Base-by-base conservation (phyloP, 1,284 basidiomycete genomes). In the Kwoniella shivajii region DNA sequence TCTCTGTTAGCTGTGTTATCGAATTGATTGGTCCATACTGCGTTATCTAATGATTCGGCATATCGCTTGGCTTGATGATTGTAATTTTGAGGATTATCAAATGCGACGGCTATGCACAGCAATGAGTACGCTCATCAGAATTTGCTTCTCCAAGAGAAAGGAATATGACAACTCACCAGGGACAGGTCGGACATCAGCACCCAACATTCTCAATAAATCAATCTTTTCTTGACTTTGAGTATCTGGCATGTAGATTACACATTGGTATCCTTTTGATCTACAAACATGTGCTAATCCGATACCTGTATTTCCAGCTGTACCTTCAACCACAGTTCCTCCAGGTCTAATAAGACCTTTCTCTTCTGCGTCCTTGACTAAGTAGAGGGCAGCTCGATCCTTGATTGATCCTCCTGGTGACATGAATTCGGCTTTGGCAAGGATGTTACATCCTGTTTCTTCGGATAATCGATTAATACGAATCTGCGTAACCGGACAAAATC, bases 181-280 rank as follows among this genome's bases (percentile, higher is more conserved):
- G 1, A 99, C 95, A 37, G 95, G 90, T 69, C 92, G 82, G 26
- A 99, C 95, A 69, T 98, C 93, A 7, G 94, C 95, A 27, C 94
- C 94, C 22, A 99, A 86, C 93, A 99, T 96, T 57, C 88, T 86
- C 49, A 99, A 81, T 39, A 99, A 86, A 78, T 99, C 94, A 63
- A 99, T 97, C 82, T 99, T 99, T 73, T 99, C 95, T 80, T 95
- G 92, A 74, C 88, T 90, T 84, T 96, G 93, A 1, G 88, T 92
- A 78, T 97, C 84, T 47, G 95, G 95, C 95, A 99, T 98, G 84
- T 92, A 99, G 73, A 99, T 99, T n/a, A 99, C 94, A 73, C 95
- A 98, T 76, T 88, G 89, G 82, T 99, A 99, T 3, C 96, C 94
- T 66, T 84, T 86, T 26, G 90, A 85, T 68, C 95, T 83, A 79